phyloP scores from a whole-genome alignment of 2,329 filamentous ascomycete genomes.

The Xylaria polymorpha region DNA sequence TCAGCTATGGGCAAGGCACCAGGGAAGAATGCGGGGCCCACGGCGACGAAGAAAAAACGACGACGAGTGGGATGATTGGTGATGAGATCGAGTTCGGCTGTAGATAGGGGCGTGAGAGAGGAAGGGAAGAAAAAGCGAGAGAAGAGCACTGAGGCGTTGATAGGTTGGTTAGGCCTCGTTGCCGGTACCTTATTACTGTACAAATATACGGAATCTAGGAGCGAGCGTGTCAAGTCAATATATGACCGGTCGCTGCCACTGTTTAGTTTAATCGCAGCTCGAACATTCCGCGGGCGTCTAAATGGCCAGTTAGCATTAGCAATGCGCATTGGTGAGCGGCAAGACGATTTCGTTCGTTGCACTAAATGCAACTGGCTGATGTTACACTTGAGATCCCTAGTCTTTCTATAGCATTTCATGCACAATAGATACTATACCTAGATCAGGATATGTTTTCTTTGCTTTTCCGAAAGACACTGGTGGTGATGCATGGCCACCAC shows the following conservation, averaged over 20 bases:
- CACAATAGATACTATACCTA: neutral
- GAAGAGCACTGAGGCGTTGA: conserved; percentile 6
- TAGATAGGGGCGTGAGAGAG: neutral
- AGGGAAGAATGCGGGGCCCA: conserved; percentile 48
- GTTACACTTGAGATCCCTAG: neutral
- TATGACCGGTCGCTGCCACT: conserved; percentile 1
- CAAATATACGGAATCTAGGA: conserved; percentile 43
- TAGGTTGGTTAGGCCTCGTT: conserved; percentile 64
- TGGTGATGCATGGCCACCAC: neutral
- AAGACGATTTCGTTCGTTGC: neutral
- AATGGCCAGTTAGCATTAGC: neutral
- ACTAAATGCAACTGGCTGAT: neutral
- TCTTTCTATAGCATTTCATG: neutral
- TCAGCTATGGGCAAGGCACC: conserved; percentile 68
- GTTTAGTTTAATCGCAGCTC: neutral
- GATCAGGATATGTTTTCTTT: neutral
- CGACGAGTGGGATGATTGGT: conserved; percentile 76
- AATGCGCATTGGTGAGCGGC: neutral
- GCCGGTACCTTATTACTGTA: conserved; percentile 41
- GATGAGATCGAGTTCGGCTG: conserved; percentile 40
- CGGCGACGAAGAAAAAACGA: conserved; percentile 58
- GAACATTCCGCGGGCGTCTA: neutral
- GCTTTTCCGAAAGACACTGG: neutral
- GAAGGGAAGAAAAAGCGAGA: neutral
- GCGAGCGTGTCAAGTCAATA: conserved; percentile 42